Conservation (phyloP, 2,329 filamentous ascomycete species). For the Cadophora luteo-olivacea region DNA sequence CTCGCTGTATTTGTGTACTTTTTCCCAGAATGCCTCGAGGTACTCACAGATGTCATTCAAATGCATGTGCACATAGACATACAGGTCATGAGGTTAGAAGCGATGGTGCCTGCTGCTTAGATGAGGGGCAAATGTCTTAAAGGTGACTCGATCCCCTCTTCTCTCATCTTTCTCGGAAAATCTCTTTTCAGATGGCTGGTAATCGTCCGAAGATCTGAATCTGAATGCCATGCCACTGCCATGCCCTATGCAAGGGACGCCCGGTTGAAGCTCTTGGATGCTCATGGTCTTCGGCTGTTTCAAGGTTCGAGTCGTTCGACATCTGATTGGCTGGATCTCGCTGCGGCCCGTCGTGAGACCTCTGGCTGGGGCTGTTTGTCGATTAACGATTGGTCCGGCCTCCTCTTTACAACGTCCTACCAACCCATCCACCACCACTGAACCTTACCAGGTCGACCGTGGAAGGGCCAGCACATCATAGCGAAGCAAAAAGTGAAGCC, state of each 20-base stretch:
- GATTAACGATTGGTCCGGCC: conserved; percentile 32
- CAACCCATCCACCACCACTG: conserved; percentile 14
- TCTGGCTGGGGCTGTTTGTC: conserved; percentile 1
- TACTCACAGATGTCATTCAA: neutral
- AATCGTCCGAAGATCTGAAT: conserved; percentile 14
- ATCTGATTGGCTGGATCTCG: conserved; percentile 21
- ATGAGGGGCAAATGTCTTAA: conserved; percentile 14
- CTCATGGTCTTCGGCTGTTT: conserved; percentile 20
- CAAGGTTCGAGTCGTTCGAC: neutral
- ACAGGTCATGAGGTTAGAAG: conserved; percentile 10
- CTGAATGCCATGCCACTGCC: neutral
- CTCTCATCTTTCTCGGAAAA: neutral
- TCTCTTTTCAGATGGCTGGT: conserved; percentile 20
- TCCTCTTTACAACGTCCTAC: conserved; percentile 20
- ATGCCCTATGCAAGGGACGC: conserved; percentile 23
- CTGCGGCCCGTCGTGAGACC: conserved; percentile 24
- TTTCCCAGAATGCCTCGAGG: neutral
- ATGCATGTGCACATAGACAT: neutral
- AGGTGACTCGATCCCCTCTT: conserved; percentile 5
- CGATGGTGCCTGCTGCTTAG: conserved; percentile 17
- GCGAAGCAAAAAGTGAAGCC: neutral
- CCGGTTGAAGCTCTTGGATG: conserved; percentile 8
- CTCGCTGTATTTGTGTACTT: too few species aligned
- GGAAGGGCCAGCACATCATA: conserved; percentile 24
- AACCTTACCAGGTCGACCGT: conserved; percentile 16